Evolutionary conservation across 192 early-diverging fungal genomes (phyloP).

Genomic region (Spizellomyces punctatus): DNA sequence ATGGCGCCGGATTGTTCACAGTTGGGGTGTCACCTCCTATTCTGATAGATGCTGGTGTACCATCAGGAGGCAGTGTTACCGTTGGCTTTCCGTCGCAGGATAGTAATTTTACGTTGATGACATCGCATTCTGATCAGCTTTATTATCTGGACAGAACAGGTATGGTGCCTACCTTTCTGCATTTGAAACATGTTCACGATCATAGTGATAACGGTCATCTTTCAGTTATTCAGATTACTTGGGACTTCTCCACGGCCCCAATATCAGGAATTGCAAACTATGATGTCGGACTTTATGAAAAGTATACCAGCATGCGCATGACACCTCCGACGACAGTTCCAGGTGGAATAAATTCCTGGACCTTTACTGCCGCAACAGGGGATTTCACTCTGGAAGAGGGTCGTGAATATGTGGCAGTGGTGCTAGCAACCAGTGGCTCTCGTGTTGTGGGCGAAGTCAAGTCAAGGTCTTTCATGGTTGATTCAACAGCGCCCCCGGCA

Average conservation of each 20-base stretch:
- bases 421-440: neutral
- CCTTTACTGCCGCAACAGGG: neutral
- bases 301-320: neutral
- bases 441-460: neutral
- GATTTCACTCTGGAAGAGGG: neutral
- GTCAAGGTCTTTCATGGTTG: neutral
- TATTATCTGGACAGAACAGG: neutral
- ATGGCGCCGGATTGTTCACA: constrained; percentile 5
- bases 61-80: neutral
- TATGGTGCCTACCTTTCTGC: too few relatives aligned
- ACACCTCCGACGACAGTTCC: neutral
- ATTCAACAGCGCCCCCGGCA: neutral
- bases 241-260: neutral
- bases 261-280: neutral
- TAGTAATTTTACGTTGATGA: too few relatives aligned
- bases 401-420: neutral
- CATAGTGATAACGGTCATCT: too few relatives aligned
- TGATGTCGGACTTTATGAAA: constrained; percentile 3
- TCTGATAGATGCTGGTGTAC: neutral
- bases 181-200: too few relatives aligned
- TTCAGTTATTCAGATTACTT: neutral
- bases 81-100: neutral
- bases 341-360: neutral
- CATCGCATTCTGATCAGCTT: neutral
- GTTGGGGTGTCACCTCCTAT: constrained; percentile 11